Evolutionary conservation across 225 moss, liverwort and hornwort genomes (phyloP), one percentile per base, ranked within the genome.

Genomic region (Bryum argenteum): DNA sequence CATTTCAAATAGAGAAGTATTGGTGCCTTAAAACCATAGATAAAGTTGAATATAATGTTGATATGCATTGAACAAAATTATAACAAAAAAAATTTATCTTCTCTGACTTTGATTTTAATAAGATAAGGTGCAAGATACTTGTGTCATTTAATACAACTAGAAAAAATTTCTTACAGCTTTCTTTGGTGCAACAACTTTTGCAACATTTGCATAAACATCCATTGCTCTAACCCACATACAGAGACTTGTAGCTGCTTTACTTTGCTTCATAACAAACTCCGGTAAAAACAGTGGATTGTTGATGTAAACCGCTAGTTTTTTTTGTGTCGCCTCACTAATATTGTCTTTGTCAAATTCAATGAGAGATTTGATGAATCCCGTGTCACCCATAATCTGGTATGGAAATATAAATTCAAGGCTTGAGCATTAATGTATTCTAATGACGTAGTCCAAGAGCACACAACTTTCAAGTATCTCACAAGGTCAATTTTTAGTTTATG

Each of bases 171-270:
- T 67, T 70, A 85, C 89, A 6, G 73, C 82, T 79, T 93, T 96
- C 63, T 93, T 93, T 0, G 96, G 96, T 59, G 90, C 96, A 41
- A 96, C 91, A 53, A 93, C 75, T 90, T 91, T 96, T 22, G 91
- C 80, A 37, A 96, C 84, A 79, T 96, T 90, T 19, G 93, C 84
- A 20, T 96, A 96, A 9, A 93, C 90, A 78, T 96, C 93, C 93
- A 96, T 93, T 10, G 96, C 96, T 45, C 90, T 84, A 0, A 88
- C 93, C 96, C 96, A 96, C 91, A 96, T 88, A 69, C 96, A 96
- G 41, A 96, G 87, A 60, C 93, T 96, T 33, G 93, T 96, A 14
- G 96, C 80, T 40, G 96, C 96, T 79, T 90, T 91, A 24, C 96
- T 96, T 84, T 96, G 96, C 63, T 80, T 93, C 10, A 84, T 22